Conservation (phyloP, 73 alveolate species). For the Uronychia setigera region DNA sequence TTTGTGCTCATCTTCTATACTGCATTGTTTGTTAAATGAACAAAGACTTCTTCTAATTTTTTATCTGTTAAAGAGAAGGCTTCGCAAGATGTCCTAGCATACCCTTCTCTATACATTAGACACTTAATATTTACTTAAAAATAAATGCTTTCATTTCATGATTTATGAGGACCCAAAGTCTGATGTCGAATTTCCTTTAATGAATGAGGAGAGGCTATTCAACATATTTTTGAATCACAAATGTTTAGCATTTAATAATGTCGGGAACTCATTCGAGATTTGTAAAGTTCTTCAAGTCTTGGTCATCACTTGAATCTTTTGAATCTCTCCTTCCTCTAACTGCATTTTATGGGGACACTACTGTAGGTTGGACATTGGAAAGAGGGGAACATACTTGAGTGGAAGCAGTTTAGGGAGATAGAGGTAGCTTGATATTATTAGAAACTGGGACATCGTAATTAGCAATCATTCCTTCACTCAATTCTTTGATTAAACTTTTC, state of each 20-base stretch:
- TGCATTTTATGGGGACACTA: too few species aligned
- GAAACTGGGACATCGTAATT: too few species aligned
- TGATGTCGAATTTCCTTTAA: slow-evolving; percentile 78
- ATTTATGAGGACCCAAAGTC: slow-evolving; percentile 94
- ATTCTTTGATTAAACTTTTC: slow-evolving; percentile 45
- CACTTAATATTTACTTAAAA: not conserved
- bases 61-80: slow-evolving; percentile 59
- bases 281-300: not conserved
- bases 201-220: slow-evolving; percentile 80
- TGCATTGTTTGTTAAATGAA: slow-evolving; percentile 96
- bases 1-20: slow-evolving; percentile 81
- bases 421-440: too few species aligned
- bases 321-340: too few species aligned
- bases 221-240: slow-evolving; percentile 34
- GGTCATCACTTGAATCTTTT: too few species aligned
- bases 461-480: slow-evolving; percentile 44
- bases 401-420: too few species aligned
- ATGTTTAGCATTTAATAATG: not conserved
- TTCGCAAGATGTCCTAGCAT: slow-evolving; percentile 81
- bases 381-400: too few species aligned
- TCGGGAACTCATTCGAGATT: not conserved
- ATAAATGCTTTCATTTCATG: slow-evolving; percentile 69
- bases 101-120: slow-evolving; percentile 90
- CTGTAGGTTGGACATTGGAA: too few species aligned
- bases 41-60: slow-evolving; percentile 70